Conservation (phyloP, 768 basidiomycete genomes). For the Filobasidium wieringae region DNA sequence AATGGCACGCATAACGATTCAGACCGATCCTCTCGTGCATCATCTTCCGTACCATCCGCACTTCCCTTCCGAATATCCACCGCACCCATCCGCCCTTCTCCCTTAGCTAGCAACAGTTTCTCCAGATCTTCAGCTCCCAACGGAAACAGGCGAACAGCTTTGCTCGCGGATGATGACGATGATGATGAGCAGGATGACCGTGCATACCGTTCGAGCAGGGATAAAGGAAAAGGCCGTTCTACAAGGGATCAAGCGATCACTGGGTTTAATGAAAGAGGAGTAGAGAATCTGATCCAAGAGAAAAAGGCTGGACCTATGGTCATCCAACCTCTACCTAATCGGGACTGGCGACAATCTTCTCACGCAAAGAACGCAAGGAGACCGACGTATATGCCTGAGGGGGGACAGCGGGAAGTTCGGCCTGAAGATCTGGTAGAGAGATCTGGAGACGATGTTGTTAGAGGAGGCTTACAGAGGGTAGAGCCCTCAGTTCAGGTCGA, state of each 20-base stretch:
- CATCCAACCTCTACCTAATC: constrained; percentile 73
- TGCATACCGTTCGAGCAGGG: neutral
- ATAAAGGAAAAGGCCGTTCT: constrained; percentile 4
- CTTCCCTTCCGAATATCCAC: constrained; percentile 10
- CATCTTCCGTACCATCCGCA: neutral
- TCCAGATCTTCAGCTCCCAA: constrained; percentile 26
- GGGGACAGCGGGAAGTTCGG: constrained; percentile 10
- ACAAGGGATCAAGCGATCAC: neutral
- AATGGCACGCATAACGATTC: neutral
- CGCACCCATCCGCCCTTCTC: constrained; percentile 29
- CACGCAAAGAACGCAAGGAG: constrained; percentile 52
- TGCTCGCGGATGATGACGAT: constrained; percentile 24
- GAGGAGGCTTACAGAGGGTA: constrained; percentile 50
- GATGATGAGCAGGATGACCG: constrained; percentile 43
- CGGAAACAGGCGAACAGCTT: constrained; percentile 9
- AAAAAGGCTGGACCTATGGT: constrained; percentile 56
- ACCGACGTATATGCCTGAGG: constrained; percentile 37
- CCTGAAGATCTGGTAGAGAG: constrained; percentile 41
- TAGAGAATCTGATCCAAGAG: constrained; percentile 42
- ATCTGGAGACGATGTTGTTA: constrained; percentile 64
- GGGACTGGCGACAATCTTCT: constrained; percentile 62
- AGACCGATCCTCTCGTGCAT: neutral
- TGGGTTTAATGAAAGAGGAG: neutral
- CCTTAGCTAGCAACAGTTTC: constrained; percentile 20
- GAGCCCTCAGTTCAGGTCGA: neutral